Evolutionary conservation across 2,329 filamentous ascomycete genomes (phyloP), one percentile per base, ranked within the genome.

Genomic region (Calonectria pteridis): DNA sequence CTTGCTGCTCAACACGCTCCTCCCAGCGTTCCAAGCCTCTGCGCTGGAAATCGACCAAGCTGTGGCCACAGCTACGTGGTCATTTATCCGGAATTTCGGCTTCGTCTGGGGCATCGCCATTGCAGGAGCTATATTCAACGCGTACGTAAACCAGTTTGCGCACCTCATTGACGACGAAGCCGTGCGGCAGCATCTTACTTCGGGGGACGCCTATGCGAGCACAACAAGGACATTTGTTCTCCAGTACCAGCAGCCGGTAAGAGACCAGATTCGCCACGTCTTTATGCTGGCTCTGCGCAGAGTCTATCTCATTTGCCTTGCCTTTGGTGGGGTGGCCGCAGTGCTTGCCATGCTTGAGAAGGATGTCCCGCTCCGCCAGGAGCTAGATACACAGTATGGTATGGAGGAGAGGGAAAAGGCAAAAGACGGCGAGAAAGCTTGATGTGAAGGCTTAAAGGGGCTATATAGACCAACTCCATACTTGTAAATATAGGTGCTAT

Each of bases 91-190:
- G 6, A 83, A 80, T 4, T 84, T 89, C 9, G 88, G 88, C 0
- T 75, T 81, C 9, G 83, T 87, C 4, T 85, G 88, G 77, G 87
- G 88, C 5, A 84, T 89, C 1, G 83, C 86, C 0, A 84, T 90
- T 6, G 85, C 86, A 0, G 84, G 84, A 0, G 78, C 82, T 0
- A 82, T 88, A n/a, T 88, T 88, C 77, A 83, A 84, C 66, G 78
- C 79, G 0, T 79, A 77, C 14, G 76, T 73, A 7, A 74, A 75
- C n/a, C 65, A 55, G 51, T 79, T 77, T 23, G 79, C 77, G 1
- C 43, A 78, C 40, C 68, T 72, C 29, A 76, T 83, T 14, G 72
- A 79, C 20, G 75, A 79, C 28, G 68, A 72, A 18, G 2, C 35
- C 4, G 79, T 75, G 0, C 50, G 76, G 2, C 53, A 69, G n/a